Percentiles rank a stretch among this genome's conserved stretches.
Evolutionary conservation across 345 rosid species (phyloP).

Genomic region (Euclidium syriacum): DNA sequence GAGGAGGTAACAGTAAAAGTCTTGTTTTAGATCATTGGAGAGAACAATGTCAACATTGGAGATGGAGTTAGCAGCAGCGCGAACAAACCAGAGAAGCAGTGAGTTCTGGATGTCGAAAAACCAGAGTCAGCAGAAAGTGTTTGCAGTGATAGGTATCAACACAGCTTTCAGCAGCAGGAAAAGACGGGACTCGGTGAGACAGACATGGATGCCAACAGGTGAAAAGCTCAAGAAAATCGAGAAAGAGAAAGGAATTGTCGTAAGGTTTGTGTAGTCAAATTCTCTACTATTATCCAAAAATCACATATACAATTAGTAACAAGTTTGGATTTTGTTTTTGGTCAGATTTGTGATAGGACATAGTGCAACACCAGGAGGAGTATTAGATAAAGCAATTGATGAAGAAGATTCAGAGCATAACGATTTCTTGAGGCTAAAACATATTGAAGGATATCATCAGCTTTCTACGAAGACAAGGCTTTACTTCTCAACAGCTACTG

Average conservation of each 20-base stretch:
- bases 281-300: not conserved
- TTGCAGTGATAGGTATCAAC: conserved; percentile 78
- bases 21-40: conserved; percentile 49
- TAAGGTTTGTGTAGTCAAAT: conserved; percentile 38
- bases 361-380: conserved; percentile 72
- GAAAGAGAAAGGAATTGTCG: conserved; percentile 76
- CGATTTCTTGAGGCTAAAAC: conserved; percentile 76
- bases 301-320: not conserved
- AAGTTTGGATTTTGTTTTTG: not conserved
- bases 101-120: conserved; percentile 33
- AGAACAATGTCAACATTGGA: conserved; percentile 61
- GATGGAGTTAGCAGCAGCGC: conserved; percentile 55
- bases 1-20: not conserved
- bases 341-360: conserved; percentile 78
- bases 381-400: conserved; percentile 69
- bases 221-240: conserved; percentile 62
- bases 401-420: conserved; percentile 53
- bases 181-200: conserved; percentile 69
- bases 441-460: conserved; percentile 79
- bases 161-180: conserved; percentile 91
- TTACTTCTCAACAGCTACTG: conserved; percentile 70
- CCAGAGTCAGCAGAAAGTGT: conserved; percentile 52
- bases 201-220: conserved; percentile 88
- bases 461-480: conserved; percentile 78
- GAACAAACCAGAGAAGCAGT: conserved; percentile 23